A percentile compares a stretch with the other conserved stretches of the same genome.
phyloP scores from a whole-genome alignment of 495 filamentous ascomycete species.

The Tuber umbilicatum region DNA sequence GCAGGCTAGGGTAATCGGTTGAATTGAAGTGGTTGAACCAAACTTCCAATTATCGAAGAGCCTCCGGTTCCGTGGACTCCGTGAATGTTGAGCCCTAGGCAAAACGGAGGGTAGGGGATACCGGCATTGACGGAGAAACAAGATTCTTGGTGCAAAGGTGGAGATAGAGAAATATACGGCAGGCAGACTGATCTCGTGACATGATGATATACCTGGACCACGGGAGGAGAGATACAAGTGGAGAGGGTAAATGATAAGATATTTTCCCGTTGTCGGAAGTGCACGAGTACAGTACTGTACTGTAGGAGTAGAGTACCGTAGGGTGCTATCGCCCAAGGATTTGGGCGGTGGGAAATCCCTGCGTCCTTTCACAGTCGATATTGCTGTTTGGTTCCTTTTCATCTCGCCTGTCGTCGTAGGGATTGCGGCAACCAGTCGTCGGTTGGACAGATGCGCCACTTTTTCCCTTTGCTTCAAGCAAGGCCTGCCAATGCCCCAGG shows the following conservation, averaged over 20 bases:
- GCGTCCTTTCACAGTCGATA: background rate
- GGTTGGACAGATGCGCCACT: background rate
- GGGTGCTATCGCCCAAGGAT: conserved; percentile 10
- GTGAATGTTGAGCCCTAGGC: background rate
- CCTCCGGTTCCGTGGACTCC: background rate
- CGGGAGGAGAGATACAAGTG: background rate
- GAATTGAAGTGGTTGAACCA: background rate
- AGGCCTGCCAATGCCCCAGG: background rate
- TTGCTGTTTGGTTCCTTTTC: conserved; percentile 19
- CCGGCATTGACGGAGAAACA: background rate
- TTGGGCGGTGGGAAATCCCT: conserved; percentile 15
- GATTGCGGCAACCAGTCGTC: background rate
- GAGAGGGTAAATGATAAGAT: background rate
- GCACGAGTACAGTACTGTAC: too few species aligned
- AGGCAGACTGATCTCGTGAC: background rate
- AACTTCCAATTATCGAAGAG: background rate
- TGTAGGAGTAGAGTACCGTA: too few species aligned
- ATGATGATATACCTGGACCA: background rate
- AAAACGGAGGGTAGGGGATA: background rate
- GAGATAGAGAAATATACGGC: background rate
- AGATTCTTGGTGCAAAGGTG: background rate
- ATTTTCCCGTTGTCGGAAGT: background rate
- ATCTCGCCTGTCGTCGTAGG: background rate
- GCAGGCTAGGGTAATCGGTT: background rate
- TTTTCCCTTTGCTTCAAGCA: background rate